A percentile compares a stretch with the other conserved stretches of the same genome.
These are phyloP conservation scores for Podospora fimiseda DNA, from an alignment of 495 filamentous ascomycete genomes.

Conservation along the genomic window DNA sequence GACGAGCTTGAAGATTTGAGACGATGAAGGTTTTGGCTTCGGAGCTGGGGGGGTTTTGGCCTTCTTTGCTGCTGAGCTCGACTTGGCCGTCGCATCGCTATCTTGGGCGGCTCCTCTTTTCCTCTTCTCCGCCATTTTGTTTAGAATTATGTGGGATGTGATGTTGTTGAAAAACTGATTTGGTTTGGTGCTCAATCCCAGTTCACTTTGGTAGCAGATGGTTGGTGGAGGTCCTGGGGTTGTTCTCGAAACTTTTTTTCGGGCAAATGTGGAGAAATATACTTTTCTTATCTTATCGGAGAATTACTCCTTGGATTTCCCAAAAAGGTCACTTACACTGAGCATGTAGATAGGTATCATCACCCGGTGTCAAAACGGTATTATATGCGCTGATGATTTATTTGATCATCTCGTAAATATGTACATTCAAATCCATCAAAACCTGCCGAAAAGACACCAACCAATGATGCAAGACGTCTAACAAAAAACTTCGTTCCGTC, in stretches of 20 bases:
- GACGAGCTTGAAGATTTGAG: slow-evolving; percentile 20
- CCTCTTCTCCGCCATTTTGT: slow-evolving; percentile 60
- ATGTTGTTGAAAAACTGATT: too few species aligned
- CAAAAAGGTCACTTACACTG: too few species aligned
- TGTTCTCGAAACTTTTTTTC: too few species aligned
- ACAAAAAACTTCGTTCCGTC: neutral
- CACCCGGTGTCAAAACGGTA: neutral
- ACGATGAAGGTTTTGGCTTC: slow-evolving; percentile 3
- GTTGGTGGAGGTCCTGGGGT: too few species aligned
- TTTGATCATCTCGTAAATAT: slow-evolving; percentile 17
- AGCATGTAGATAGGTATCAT: neutral
- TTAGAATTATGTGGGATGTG: neutral
- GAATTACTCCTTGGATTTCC: neutral
- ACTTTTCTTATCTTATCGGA: slow-evolving; percentile 6
- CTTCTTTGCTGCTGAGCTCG: slow-evolving; percentile 32
- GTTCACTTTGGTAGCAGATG: too few species aligned
- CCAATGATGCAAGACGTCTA: neutral
- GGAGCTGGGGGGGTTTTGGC: slow-evolving; percentile 23
- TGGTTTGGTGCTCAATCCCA: too few species aligned
- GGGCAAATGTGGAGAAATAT: slow-evolving; percentile 14
- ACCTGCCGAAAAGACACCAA: neutral
- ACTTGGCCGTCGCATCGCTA: slow-evolving; percentile 13
- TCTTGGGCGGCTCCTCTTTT: slow-evolving; percentile 52
- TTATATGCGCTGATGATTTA: slow-evolving; percentile 17
- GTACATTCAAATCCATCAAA: slow-evolving; percentile 16